Evolutionary conservation across 139 green algal species (phyloP).

Genomic region (Haematococcus sp.): DNA sequence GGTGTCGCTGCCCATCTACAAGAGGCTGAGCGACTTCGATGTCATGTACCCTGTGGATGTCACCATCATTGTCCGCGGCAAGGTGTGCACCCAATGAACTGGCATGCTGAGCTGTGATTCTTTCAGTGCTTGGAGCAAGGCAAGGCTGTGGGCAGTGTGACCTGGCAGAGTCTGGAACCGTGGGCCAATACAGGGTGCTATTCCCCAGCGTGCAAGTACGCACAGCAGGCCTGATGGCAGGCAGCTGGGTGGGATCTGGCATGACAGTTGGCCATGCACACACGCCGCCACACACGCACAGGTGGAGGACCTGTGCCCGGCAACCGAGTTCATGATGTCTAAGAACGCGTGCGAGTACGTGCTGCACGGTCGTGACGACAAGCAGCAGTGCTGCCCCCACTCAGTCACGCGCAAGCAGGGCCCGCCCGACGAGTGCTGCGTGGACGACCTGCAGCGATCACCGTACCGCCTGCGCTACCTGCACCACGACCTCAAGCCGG

Average conservation of each 20-base stretch:
- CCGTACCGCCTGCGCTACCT: conserved; percentile 35
- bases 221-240: no score
- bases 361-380: conserved; percentile 31
- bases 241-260: no score
- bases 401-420: conserved; percentile 12
- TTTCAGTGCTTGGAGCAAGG: no score
- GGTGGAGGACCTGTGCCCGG: conserved; percentile 22
- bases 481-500: background rate
- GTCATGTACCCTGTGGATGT: conserved; percentile 12
- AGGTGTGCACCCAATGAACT: conserved; percentile 6
- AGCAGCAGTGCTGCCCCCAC: conserved; percentile 43
- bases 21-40: conserved; percentile 13
- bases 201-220: no score
- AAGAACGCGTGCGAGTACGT: conserved; percentile 37
- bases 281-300: background rate
- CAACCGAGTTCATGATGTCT: conserved; percentile 27
- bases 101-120: no score
- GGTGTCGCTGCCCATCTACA: conserved; percentile 23
- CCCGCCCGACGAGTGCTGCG: conserved; percentile 31
- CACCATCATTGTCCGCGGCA: conserved; percentile 31
- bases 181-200: background rate
- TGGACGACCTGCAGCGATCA: conserved; percentile 31
- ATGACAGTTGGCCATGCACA: no score
- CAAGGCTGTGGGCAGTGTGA: conserved; percentile 1
- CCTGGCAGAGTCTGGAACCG: background rate